Conservation (phyloP, 78 protist species). For the Planoprotostelium fungivorum region DNA sequence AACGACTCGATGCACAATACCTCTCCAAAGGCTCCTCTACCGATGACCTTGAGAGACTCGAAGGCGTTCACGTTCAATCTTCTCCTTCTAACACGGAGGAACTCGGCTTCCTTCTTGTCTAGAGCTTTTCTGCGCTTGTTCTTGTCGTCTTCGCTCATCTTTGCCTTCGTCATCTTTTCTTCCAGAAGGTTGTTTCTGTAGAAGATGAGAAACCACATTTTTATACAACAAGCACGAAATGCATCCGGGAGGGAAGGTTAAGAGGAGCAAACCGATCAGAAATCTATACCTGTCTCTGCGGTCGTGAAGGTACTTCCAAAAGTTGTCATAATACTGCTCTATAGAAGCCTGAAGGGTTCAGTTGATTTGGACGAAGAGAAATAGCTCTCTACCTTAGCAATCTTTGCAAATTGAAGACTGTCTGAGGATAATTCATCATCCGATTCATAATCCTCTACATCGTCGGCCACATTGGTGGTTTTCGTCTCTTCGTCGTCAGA, state of each 20-base stretch:
- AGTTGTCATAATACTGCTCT: not conserved
- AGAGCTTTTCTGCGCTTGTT: constrained; percentile 41
- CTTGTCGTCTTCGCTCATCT: constrained; percentile 48
- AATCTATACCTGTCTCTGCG: not conserved
- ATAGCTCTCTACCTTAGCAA: not conserved
- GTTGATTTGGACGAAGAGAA: not conserved
- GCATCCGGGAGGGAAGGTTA: too few species aligned
- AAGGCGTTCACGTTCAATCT: constrained; percentile 58
- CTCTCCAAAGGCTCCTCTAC: constrained; percentile 80
- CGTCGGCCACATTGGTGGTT: not conserved
- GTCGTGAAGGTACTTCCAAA: not conserved
- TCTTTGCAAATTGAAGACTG: not conserved
- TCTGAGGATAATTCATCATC: not conserved
- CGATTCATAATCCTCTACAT: not conserved
- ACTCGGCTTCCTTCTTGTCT: constrained; percentile 57
- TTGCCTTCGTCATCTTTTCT: constrained; percentile 42
- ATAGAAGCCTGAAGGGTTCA: not conserved
- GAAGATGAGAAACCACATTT: not conserved
- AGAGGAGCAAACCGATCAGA: too few species aligned
- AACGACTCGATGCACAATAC: constrained; percentile 13
- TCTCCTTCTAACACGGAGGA: constrained; percentile 51
- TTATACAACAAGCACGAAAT: too few species aligned
- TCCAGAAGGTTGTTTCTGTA: constrained; percentile 40
- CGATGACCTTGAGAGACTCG: constrained; percentile 59
- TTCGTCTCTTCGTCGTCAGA: not conserved